Evolutionary conservation across 2,329 filamentous ascomycete species (phyloP).

Genomic region (Fusarium aywerte): DNA sequence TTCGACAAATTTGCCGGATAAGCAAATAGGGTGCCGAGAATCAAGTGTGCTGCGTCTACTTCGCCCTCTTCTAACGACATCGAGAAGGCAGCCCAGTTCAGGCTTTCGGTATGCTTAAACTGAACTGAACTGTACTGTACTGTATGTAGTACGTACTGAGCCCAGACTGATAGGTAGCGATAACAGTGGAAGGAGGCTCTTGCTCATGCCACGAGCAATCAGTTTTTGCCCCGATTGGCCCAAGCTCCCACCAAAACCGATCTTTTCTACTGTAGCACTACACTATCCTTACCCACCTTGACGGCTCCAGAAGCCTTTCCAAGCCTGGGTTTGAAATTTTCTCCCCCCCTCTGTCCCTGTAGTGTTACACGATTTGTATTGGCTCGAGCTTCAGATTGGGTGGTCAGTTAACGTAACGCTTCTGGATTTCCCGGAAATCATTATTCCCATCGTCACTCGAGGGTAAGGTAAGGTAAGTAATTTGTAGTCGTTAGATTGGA

Average conservation of each 20-base stretch:
- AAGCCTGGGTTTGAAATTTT: conserved; percentile 12
- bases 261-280: conserved; percentile 11
- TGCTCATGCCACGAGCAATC: conserved; percentile 37
- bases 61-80: conserved; percentile 14
- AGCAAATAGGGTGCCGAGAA: conserved; percentile 9
- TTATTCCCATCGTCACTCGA: conserved; percentile 15
- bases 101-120: neutral
- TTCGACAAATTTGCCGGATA: conserved; percentile 7
- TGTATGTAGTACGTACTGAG: neutral
- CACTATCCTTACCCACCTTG: conserved; percentile 21
- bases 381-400: conserved; percentile 28
- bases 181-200: conserved; percentile 26
- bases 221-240: conserved; percentile 45
- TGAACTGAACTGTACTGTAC: neutral
- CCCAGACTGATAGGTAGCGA: conserved; percentile 14
- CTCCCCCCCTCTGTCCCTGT: conserved; percentile 2
- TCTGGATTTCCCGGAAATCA: conserved; percentile 12
- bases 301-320: conserved; percentile 34
- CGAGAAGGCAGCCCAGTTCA: neutral
- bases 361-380: conserved; percentile 18
- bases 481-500: conserved; percentile 29
- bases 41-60: neutral
- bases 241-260: conserved; percentile 23
- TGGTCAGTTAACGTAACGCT: conserved; percentile 39
- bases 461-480: conserved; percentile 36